phyloP scores from a whole-genome alignment of 2,329 filamentous ascomycete genomes.

The Cladosporium cucumerinum region DNA sequence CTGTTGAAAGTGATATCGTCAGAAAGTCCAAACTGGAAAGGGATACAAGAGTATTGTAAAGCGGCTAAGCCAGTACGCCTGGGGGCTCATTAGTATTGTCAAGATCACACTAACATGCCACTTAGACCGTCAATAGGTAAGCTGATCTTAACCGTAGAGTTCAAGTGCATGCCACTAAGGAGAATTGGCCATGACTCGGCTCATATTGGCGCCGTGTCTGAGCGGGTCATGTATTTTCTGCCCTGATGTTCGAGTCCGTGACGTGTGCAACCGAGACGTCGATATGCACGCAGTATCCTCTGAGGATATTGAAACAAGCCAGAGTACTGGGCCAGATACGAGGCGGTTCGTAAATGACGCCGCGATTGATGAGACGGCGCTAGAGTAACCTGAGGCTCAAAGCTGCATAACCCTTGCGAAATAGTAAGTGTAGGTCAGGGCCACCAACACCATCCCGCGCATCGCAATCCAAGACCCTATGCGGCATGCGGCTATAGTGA shows the following conservation, averaged over 20 bases:
- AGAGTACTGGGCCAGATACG: neutral
- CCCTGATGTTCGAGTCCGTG: neutral
- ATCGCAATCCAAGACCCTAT: neutral
- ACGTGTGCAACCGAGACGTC: neutral
- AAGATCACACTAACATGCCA: neutral
- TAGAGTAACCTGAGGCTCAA: neutral
- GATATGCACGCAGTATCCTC: neutral
- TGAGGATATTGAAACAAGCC: neutral
- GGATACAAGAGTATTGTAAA: neutral
- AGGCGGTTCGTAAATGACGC: neutral
- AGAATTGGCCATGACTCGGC: neutral
- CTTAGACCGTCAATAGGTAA: neutral
- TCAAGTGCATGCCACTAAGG: neutral
- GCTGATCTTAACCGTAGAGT: neutral
- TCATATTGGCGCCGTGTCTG: neutral
- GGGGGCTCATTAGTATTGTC: neutral
- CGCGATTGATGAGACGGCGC: neutral
- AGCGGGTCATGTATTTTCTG: neutral
- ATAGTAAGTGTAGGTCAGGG: neutral
- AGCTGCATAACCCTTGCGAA: neutral
- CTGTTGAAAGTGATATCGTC: neutral
- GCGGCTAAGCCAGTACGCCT: neutral
- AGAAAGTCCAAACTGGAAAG: neutral
- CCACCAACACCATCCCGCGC: neutral
- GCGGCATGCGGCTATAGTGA: neutral